Conservation (phyloP, 257 asterid species). For the Solanum paucissectum region DNA sequence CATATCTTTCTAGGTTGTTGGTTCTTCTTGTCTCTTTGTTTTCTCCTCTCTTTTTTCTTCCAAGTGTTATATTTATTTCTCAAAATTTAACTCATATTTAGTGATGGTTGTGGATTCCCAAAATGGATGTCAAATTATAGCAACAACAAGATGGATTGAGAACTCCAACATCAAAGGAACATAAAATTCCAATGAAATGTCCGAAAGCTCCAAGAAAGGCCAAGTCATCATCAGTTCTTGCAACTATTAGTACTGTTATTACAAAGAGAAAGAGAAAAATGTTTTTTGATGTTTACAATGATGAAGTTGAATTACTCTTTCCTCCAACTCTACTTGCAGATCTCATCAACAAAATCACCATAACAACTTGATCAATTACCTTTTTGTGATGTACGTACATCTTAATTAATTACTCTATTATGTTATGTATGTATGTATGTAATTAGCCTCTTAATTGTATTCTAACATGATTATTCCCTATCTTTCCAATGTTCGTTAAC, state of each 20-base stretch:
- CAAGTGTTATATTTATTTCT: neutral
- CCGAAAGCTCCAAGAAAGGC: slow-evolving; percentile 71
- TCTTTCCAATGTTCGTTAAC: neutral
- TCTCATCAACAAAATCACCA: slow-evolving; percentile 43
- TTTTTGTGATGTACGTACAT: neutral
- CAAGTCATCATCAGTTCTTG: slow-evolving; percentile 14
- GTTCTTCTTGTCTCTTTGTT: neutral
- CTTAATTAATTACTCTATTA: neutral
- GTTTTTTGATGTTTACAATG: slow-evolving; percentile 44
- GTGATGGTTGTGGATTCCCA: neutral
- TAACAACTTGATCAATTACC: neutral
- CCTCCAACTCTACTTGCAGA: slow-evolving; percentile 34
- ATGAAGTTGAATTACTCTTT: slow-evolving; percentile 45
- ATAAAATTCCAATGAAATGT: slow-evolving; percentile 13
- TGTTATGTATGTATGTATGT: neutral
- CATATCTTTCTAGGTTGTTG: neutral
- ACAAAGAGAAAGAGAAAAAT: slow-evolving; percentile 19
- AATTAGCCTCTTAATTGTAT: neutral
- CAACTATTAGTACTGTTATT: neutral
- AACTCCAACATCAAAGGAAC: slow-evolving; percentile 44
- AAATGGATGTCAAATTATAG: neutral
- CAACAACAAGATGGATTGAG: neutral
- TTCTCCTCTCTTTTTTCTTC: neutral
- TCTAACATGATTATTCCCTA: neutral
- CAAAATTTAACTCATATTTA: neutral